Conservation (phyloP, 2,329 filamentous ascomycete genomes). For the Fusarium sp. region DNA sequence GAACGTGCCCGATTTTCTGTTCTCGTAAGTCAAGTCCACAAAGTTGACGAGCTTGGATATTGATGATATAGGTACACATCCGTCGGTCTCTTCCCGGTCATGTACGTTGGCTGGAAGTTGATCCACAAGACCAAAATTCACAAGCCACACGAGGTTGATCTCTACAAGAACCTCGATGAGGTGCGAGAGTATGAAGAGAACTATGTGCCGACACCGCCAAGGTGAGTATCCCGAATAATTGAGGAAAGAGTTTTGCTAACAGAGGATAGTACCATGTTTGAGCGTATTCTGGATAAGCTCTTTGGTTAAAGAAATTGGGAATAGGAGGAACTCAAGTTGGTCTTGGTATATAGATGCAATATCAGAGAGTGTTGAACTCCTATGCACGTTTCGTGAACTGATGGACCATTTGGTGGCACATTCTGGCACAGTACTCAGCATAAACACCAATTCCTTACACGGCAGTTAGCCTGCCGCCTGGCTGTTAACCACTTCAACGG, state of each 20-base stretch:
- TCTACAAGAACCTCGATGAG: constrained; percentile 70
- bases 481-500: background rate
- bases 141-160: constrained; percentile 70
- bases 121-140: constrained; percentile 70
- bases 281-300: constrained; percentile 32
- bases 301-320: constrained; percentile 15
- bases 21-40: constrained; percentile 64
- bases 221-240: constrained; percentile 53
- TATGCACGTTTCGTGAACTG: background rate
- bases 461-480: too few relatives aligned
- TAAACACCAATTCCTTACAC: too few relatives aligned
- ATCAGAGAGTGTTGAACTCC: background rate
- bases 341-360: background rate
- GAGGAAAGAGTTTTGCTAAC: background rate
- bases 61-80: constrained; percentile 69
- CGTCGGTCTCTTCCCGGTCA: constrained; percentile 75
- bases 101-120: constrained; percentile 80
- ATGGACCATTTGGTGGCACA: too few relatives aligned
- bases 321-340: background rate
- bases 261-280: constrained; percentile 29
- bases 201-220: constrained; percentile 65
- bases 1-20: constrained; percentile 77
- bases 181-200: constrained; percentile 76
- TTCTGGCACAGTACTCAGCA: too few relatives aligned
- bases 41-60: background rate